Percentiles rank a stretch among this genome's conserved stretches.
phyloP scores from a whole-genome alignment of 148 eudicot species.

The Rhododendron williamsianum region DNA sequence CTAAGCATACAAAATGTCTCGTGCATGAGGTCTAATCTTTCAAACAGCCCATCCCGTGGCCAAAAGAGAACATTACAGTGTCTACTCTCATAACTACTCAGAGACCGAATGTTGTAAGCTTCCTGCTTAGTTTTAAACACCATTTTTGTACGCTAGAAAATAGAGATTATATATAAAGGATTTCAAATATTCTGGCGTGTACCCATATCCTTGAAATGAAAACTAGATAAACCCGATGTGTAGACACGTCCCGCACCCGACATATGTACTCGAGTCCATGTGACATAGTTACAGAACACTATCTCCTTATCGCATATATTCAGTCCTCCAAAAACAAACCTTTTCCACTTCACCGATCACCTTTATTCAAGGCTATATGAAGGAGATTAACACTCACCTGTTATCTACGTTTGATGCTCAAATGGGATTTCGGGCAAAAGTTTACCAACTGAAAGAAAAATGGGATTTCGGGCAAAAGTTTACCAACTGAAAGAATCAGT shows the following conservation, averaged over 20 bases:
- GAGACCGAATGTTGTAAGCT: neutral
- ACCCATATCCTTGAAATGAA: neutral
- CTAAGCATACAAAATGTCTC: neutral
- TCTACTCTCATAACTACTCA: neutral
- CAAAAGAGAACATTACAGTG: neutral
- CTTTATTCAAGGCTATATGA: neutral
- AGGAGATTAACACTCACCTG: neutral
- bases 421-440: neutral
- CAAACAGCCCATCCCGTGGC: neutral
- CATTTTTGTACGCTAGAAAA: neutral
- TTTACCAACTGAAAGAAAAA: neutral
- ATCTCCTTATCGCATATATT: neutral
- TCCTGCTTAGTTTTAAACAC: neutral
- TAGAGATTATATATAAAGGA: neutral
- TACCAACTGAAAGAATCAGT: neutral
- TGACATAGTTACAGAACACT: neutral
- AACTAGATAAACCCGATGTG: neutral
- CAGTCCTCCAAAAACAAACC: neutral
- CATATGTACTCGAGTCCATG: neutral
- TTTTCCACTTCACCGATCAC: neutral
- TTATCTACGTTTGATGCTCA: neutral
- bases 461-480: neutral
- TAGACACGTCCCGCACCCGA: neutral
- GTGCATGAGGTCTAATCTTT: neutral
- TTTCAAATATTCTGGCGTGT: neutral